phyloP scores from a whole-genome alignment of 768 basidiomycete species.

The Naganishia vishniacii region DNA sequence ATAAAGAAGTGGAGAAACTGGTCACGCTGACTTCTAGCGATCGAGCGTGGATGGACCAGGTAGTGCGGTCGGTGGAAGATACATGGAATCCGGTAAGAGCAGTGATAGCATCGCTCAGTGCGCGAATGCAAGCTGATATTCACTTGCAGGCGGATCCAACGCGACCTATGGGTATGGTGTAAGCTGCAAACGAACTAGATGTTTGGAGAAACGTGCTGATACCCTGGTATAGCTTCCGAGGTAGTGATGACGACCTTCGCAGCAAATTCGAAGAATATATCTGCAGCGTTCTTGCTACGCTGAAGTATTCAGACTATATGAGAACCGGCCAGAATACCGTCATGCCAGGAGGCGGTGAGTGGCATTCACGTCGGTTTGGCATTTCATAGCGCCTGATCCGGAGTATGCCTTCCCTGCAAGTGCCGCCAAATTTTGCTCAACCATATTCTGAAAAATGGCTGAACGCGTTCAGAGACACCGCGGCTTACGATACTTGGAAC shows the following conservation, averaged over 20 bases:
- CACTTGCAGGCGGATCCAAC: slow-evolving; percentile 56
- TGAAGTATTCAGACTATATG: slow-evolving; percentile 85
- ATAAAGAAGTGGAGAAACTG: slow-evolving; percentile 70
- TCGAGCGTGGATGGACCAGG: slow-evolving; percentile 94
- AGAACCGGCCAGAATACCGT: slow-evolving; percentile 58
- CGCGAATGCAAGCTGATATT: background rate
- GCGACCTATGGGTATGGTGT: slow-evolving; percentile 62
- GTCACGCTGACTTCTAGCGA: slow-evolving; percentile 83
- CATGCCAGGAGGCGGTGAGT: slow-evolving; percentile 35
- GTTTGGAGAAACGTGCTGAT: background rate
- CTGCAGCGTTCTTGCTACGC: slow-evolving; percentile 73
- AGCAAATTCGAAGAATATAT: slow-evolving; percentile 95
- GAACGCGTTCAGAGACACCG: slow-evolving; percentile 76
- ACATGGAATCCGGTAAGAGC: slow-evolving; percentile 39
- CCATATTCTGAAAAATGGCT: slow-evolving; percentile 89
- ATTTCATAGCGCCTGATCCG: background rate
- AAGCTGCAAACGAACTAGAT: slow-evolving; percentile 40
- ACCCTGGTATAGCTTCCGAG: slow-evolving; percentile 64
- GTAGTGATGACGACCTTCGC: slow-evolving; percentile 90
- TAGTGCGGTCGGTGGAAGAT: slow-evolving; percentile 48
- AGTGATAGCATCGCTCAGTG: background rate
- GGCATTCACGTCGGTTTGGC: background rate
- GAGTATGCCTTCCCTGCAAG: background rate
- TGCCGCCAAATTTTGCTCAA: slow-evolving; percentile 42
- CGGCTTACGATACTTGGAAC: slow-evolving; percentile 86